Conservation (phyloP, 306 rosid species). For the Lathyrus tuberosus region DNA sequence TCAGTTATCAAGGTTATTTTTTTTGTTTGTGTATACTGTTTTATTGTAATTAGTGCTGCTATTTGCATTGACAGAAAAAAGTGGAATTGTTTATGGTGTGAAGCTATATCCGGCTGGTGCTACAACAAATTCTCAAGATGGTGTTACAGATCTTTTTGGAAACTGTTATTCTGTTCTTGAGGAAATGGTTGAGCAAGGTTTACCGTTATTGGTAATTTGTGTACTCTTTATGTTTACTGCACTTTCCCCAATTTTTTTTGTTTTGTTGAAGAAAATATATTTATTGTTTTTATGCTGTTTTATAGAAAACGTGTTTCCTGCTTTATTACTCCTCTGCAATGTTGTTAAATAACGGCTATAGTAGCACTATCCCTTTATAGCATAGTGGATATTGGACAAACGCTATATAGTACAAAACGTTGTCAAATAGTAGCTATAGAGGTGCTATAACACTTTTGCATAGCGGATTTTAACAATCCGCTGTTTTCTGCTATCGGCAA, state of each 20-base stretch:
- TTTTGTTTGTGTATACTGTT: too few species aligned
- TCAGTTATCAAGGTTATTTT: not conserved
- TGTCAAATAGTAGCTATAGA: too few species aligned
- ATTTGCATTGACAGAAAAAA: conserved; percentile 56
- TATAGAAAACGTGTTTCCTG: conserved; percentile 19
- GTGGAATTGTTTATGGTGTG: conserved; percentile 76
- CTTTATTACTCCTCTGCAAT: not conserved
- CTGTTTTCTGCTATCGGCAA: too few species aligned
- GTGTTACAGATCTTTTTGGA: conserved; percentile 83
- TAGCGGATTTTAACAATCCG: too few species aligned
- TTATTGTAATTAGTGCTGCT: too few species aligned
- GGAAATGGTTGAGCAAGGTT: conserved; percentile 76
- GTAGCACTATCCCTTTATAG: too few species aligned
- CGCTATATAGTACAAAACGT: too few species aligned
- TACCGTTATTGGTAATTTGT: conserved; percentile 73
- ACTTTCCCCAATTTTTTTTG: not conserved
- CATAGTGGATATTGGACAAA: too few species aligned
- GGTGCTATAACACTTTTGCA: too few species aligned
- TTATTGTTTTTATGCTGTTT: not conserved
- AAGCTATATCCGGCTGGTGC: conserved; percentile 97
- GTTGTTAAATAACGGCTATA: too few species aligned
- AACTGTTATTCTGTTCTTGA: conserved; percentile 84
- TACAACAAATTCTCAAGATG: conserved; percentile 93
- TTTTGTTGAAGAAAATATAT: not conserved
- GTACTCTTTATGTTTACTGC: not conserved